phyloP scores from a whole-genome alignment of 2,329 filamentous ascomycete species.

The Penicillium brevicompactum region DNA sequence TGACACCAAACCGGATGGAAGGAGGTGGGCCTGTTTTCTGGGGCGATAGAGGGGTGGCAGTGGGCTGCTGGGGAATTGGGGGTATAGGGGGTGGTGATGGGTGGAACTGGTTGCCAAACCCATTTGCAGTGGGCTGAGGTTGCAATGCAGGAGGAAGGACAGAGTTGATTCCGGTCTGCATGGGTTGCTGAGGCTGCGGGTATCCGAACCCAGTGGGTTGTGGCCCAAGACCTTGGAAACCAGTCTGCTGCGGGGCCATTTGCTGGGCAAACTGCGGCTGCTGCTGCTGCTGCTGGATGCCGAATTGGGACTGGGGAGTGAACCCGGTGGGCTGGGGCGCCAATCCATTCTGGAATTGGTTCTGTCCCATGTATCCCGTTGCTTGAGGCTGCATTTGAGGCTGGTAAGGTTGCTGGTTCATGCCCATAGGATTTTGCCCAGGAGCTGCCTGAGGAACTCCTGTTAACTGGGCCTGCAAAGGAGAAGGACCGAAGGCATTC shows the following conservation, averaged over 20 bases:
- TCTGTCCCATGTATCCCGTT: constrained; percentile 59
- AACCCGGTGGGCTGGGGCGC: constrained; percentile 53
- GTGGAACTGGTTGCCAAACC: constrained; percentile 51
- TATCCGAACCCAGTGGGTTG: constrained; percentile 59
- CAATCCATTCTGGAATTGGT: constrained; percentile 44
- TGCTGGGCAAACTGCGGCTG: constrained; percentile 33
- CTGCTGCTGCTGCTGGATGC: constrained; percentile 54
- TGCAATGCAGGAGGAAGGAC: constrained; percentile 57
- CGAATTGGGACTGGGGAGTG: constrained; percentile 49
- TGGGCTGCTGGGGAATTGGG: constrained; percentile 60
- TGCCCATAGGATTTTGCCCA: constrained; percentile 75
- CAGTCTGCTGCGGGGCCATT: constrained; percentile 41
- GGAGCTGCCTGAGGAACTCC: constrained; percentile 63
- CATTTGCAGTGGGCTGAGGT: constrained; percentile 54
- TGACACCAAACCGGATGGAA: constrained; percentile 83
- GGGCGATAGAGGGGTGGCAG: constrained; percentile 66
- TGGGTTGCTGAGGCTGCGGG: constrained; percentile 52
- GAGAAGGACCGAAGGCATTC: constrained; percentile 71
- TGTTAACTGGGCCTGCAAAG: constrained; percentile 82
- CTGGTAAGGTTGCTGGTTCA: constrained; percentile 68
- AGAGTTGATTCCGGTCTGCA: constrained; percentile 51
- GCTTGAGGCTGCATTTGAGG: constrained; percentile 69
- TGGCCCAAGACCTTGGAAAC: constrained; percentile 48
- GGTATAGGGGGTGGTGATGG: constrained; percentile 55
- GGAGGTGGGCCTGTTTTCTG: constrained; percentile 87